A percentile compares a stretch with the other conserved stretches of the same genome.
phyloP scores from a whole-genome alignment of 2,329 filamentous ascomycete genomes.

The Berkeleyomyces rouxiae region DNA sequence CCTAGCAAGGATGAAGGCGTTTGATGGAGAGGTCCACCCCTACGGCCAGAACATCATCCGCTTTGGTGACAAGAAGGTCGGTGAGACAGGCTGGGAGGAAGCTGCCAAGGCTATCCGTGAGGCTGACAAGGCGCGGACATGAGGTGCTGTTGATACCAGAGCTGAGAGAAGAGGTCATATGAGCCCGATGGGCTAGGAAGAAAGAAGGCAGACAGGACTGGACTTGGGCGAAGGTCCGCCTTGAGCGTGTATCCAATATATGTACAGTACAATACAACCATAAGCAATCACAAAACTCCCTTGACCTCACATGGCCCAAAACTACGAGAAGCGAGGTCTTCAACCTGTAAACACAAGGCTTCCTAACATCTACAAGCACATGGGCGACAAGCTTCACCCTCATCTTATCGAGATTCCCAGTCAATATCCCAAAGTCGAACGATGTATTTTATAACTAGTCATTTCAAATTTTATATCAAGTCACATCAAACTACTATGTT shows the following conservation, averaged over 20 bases:
- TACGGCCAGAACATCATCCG: constrained; percentile 77
- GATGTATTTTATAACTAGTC: background rate
- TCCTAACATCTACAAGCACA: background rate
- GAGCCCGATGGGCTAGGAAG: background rate
- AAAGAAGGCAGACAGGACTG: background rate
- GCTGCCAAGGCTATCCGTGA: constrained; percentile 33
- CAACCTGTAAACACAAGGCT: background rate
- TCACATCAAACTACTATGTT: background rate
- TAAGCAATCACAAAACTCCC: background rate
- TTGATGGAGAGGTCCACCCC: constrained; percentile 82
- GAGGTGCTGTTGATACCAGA: constrained; percentile 15
- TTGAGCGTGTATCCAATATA: constrained; percentile 13
- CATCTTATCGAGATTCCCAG: too few species aligned
- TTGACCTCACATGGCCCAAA: too few species aligned
- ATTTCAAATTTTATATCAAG: background rate
- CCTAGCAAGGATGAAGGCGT: constrained; percentile 79
- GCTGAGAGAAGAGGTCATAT: background rate
- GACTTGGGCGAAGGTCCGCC: background rate
- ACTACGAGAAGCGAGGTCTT: background rate
- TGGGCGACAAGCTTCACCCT: background rate
- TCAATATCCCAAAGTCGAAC: background rate
- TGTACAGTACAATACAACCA: constrained; percentile 11
- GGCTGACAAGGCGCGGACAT: constrained; percentile 34
- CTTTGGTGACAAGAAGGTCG: constrained; percentile 45
- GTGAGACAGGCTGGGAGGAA: constrained; percentile 35